Base-by-base conservation (phyloP, 2,329 filamentous ascomycete genomes). In the Sarocladiaceae sp. region DNA sequence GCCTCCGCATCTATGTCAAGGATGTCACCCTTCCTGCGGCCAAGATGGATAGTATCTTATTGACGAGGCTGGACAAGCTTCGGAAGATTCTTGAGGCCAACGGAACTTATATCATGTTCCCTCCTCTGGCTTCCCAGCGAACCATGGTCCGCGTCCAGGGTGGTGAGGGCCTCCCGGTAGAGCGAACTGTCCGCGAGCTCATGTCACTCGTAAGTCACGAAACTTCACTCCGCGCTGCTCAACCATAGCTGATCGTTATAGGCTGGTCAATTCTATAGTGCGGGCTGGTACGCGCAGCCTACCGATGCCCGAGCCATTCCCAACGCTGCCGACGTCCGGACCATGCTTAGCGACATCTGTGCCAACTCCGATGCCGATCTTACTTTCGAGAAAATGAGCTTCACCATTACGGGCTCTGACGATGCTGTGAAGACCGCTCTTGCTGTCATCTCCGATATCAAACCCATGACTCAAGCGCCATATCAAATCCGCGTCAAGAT, bases 401-500 rank as follows among this genome's bases (percentile, higher is more conserved):
- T 98, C 63, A 87, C 87, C 48, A 86, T 97, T 59, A 94, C 90
- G 48, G 93, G 93, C 16, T 95, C 91, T 12, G 93, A 98, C 60
- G 94, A 98, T 62, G 84, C 90, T 12, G 91, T 97, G 55, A 96
- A 97, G 66, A 84, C 85, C 45, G 93, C 91, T n/a, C 79, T 98
- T 69, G 86, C 83, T 63, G 90, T 97, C 45, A 88, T 98, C 56
- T 88, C 91, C 45, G 86, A 95, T 53, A 85, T 95, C 52, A 84
- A 86, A 33, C 95, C 96, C 57, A 87, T 94, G 48, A 83, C 84
- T 52, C 85, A 89, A 55, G 82, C 85, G 33, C 86, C 88, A 53
- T 95, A 94, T 58, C 90, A 94, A 61, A 94, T 98, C 61, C 82
- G 90, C 46, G 91, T 98, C 60, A 97, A 97, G 73, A 95, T 98